These are phyloP conservation scores for Apiospora aurea DNA, from an alignment of 2,329 filamentous ascomycete species.

Conservation along the genomic window DNA sequence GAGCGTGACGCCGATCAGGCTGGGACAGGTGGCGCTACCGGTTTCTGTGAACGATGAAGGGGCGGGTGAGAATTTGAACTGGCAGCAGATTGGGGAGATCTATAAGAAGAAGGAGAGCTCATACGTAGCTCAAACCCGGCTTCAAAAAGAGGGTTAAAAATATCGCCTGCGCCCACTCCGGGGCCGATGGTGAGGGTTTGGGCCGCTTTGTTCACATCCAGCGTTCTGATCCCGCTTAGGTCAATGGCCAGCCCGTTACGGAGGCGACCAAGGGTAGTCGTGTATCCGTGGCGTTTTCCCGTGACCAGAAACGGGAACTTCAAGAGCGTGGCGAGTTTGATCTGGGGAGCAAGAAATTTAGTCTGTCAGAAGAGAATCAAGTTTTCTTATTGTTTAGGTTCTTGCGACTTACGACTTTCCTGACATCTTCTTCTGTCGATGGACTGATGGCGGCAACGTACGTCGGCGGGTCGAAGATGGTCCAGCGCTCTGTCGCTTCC, in stretches of 20 bases:
- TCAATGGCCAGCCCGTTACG: constrained; percentile 32
- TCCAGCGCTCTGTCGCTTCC: no score
- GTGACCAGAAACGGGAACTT: constrained; percentile 29
- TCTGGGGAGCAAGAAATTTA: constrained; percentile 3
- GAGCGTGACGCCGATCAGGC: constrained; percentile 33
- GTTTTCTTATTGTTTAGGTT: no score
- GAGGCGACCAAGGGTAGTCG: constrained; percentile 35
- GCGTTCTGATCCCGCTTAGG: not conserved
- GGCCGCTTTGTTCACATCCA: not conserved
- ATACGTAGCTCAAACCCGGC: constrained; percentile 34
- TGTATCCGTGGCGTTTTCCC: constrained; percentile 29
- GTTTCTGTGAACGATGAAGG: not conserved
- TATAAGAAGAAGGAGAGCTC: not conserved
- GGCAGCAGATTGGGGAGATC: no score
- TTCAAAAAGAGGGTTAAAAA: constrained; percentile 27
- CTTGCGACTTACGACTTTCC: no score
- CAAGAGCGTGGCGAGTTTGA: constrained; percentile 34
- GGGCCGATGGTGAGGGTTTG: not conserved
- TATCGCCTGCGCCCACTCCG: not conserved
- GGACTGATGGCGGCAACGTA: no score
- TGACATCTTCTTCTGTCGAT: no score
- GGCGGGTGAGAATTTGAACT: no score
- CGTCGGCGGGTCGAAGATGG: no score
- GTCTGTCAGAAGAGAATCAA: no score
- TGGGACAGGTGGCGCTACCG: constrained; percentile 30